Evolutionary conservation across 306 rosid species (phyloP), one percentile per base, ranked within the genome.

Genomic region (Lathyrus aphaca): DNA sequence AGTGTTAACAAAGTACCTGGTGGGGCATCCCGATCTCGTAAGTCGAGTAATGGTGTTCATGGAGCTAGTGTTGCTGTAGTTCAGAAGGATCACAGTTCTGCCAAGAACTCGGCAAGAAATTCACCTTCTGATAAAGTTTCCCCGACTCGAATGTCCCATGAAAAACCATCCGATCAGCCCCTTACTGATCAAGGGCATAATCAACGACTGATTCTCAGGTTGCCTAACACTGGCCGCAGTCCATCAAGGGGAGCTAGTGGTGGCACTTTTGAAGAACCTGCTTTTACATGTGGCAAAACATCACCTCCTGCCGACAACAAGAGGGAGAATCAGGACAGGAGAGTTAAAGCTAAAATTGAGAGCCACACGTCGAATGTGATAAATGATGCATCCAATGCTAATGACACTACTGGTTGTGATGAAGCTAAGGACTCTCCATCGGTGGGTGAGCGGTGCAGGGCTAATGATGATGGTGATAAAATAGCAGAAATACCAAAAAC

Each of bases 291-390:
- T 49, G 68, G 87, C 81, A 89, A 86, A 81, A 82, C 82, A 29
- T 82, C 92, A 14, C 77, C 98, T 56, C 83, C 91, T 63, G 82
- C 84, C 6, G 96, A 91, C 56, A 89, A 89, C 51, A 89, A 84
- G 76, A 86, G 75, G 64, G 96, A 81, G 58, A 78, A 59, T 44
- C 80, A 39, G 69, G 97, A 91, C 69, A 61, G 80, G 25, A 82
- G 77, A 48, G 62, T 71, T 56, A 90, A 87, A 77, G 75, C 65
- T 59, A 84, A 83, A 69, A 68, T 63, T 71, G 95, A 92, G 51
- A 77, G 78, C 67, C 80, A 74, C 51, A 58, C 42, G 11, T 71
- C 79, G 13, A 86, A 80, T 83, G 71, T 84, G 65, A 78, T 82
- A 54, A 69, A 77, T 6, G 96, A 88, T 66, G 74, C 74, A 3